Base-by-base conservation (phyloP, 225 moss, liverwort and hornwort species). In the Polytrichum formosum region DNA sequence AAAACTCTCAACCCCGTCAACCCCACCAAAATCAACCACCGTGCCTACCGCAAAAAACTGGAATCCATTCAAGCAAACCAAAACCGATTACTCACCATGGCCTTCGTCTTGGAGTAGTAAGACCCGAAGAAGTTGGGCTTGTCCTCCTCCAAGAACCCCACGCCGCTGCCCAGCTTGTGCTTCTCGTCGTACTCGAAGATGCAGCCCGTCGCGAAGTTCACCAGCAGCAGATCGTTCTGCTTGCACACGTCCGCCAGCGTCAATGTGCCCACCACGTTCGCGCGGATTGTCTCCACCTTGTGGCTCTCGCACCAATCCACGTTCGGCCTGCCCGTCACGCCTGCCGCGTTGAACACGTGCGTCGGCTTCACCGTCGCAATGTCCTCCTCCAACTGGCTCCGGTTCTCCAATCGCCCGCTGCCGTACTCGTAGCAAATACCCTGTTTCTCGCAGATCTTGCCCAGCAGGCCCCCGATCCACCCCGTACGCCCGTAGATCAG, bases 341-440 rank as follows among this genome's bases (percentile, higher is more conserved):
- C 90, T 20, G 90, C 90, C 0, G 90, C 87, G n/a, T 90, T 90
- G 67, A 90, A 90, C 13, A 90, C 90, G 64, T 90, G 90, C 1
- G 90, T 88, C 6, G 90, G 90, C 37, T 68, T 77, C 70, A 67
- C 75, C 4, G 67, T 70, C 20, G 75, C 79, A 5, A 90, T 74
- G 70, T 88, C 88, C 4, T 74, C 60, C 81, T 88, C 90, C 63
- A 90, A 55, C 35, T 70, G 65, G 4, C 58, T 55, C 28, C 90
- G 74, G 56, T 82, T 83, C 74, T 90, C 88, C 18, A 90, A 20
- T 1, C 90, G 80, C 19, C 88, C 90, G 0, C 60, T 70, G 4
- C 90, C 90, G 25, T 85, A 90, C 71, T 75, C 82, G 56, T 72
- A 90, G 18, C 81, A 54, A 19, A 90, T 88, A 17, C 88, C 88